Evolutionary conservation across 2,329 filamentous ascomycete species (phyloP), one percentile per base, ranked within the genome.

Genomic region (Alternaria metachromatica): DNA sequence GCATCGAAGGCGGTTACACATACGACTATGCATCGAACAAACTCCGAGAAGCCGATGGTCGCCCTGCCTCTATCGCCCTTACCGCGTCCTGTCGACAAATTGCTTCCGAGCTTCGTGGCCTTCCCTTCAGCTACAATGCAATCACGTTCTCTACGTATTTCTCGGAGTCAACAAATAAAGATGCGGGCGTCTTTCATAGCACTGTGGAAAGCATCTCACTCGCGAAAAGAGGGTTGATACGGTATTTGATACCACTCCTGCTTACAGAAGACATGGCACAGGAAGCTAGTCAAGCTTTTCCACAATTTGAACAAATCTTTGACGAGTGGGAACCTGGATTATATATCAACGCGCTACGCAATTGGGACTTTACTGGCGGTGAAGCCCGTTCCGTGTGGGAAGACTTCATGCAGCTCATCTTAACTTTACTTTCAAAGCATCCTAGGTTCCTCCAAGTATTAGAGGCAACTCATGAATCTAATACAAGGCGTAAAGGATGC

Each of bases 1-100:
- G 20, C 2, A 28, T 23, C 21, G 57, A 65, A 2, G 58, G 48
- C 30, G 64, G 66, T n/a, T 69, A 67, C n/a, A 20, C 23, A 5
- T 55, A 62, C 33, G 20, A 62, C 9, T 8, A 23, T 10, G 45
- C 15, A 11, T 23, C 45, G 6, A 23, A 26, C 23, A 26, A n/a
- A 6, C 4, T 48, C 8, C 15, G 4, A 6, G 21, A 48, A 11
- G 6, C 45, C 8, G 6, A 48, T 11, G 45, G 45, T 3, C 3
- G 13, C 3, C 21, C 13, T 0, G n/a, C 26, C 12, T 48, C 13
- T 3, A 12, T 25, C 20, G 45, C 45, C 4, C 21, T 48, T 3
- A 25, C 15, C 8, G 5, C 6, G 4, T n/a, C 45, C 9, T 48
- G 45, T 26, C 12, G 13, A 11, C 45, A 48, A 11, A 20, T 25